A percentile compares a stretch with the other conserved stretches of the same genome.
These are phyloP conservation scores for Pouteria campechiana DNA, from an alignment of 179 eudicot genomes.

Conservation along the genomic window DNA sequence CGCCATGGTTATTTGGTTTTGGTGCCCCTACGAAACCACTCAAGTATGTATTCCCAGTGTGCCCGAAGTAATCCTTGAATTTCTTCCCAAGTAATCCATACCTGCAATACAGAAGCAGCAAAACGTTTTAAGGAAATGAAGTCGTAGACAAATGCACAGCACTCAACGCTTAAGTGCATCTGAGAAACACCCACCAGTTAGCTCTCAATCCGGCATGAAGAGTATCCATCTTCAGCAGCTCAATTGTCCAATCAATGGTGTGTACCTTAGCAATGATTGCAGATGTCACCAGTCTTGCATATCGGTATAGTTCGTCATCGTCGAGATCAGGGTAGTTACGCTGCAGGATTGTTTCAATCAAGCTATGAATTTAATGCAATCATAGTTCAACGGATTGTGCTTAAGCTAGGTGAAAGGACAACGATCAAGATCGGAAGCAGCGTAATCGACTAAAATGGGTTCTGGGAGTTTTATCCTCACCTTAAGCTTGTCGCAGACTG, in stretches of 20 bases:
- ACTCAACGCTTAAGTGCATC: no score
- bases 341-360: background rate
- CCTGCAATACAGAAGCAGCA: background rate
- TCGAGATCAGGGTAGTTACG: background rate
- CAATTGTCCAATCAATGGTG: background rate
- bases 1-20: background rate
- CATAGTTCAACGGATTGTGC: no score
- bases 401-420: no score
- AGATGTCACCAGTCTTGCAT: constrained; percentile 10
- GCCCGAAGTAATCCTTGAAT: background rate
- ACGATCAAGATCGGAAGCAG: no score
- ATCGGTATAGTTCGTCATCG: constrained; percentile 5
- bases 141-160: no score
- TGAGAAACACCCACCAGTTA: background rate
- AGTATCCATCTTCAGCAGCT: background rate
- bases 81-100: background rate
- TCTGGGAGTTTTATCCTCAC: no score
- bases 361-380: background rate
- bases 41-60: background rate
- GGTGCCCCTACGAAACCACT: background rate
- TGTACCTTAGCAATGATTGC: no score
- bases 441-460: no score
- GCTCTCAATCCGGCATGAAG: background rate
- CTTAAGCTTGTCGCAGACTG: constrained; percentile 6
- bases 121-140: no score